These are phyloP conservation scores for Amaranthus tricolor DNA, from an alignment of 179 eudicot species.

Conservation along the genomic window DNA sequence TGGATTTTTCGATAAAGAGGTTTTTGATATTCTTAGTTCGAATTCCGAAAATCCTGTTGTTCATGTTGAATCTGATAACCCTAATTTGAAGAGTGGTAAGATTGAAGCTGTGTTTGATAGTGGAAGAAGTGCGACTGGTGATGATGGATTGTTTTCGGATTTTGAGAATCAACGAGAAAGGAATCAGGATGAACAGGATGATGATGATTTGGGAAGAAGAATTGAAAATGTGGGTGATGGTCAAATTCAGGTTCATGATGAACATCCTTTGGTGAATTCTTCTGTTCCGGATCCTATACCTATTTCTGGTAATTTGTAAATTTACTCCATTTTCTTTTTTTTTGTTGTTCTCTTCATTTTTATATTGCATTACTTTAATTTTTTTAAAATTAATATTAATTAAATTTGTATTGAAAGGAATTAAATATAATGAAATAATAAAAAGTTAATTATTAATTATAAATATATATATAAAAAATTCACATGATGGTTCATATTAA, in stretches of 20 bases:
- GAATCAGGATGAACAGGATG: not conserved
- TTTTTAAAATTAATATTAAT: not conserved
- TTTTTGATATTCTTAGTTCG: slow-evolving; percentile 60
- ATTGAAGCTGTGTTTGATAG: slow-evolving; percentile 53
- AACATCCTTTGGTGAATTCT: not conserved
- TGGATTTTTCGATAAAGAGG: slow-evolving; percentile 79
- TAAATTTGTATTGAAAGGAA: not conserved
- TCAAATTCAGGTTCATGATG: not conserved
- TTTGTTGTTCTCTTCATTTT: not conserved
- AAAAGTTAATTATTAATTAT: too few relatives aligned
- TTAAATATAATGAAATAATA: not conserved
- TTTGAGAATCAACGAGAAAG: slow-evolving; percentile 8
- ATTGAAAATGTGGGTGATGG: not conserved
- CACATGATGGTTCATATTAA: too few relatives aligned
- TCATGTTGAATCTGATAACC: not conserved
- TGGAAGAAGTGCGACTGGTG: slow-evolving; percentile 48
- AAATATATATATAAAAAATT: too few relatives aligned
- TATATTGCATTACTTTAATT: not conserved
- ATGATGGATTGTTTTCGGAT: slow-evolving; percentile 70
- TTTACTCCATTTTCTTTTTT: not conserved
- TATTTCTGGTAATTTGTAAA: slow-evolving; percentile 45
- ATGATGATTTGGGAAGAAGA: slow-evolving; percentile 18
- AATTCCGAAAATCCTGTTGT: not conserved
- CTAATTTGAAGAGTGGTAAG: not conserved
- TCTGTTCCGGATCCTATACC: slow-evolving; percentile 49